Evolutionary conservation across 208 protist species (phyloP).

Genomic region (Phytomonas sp.): DNA sequence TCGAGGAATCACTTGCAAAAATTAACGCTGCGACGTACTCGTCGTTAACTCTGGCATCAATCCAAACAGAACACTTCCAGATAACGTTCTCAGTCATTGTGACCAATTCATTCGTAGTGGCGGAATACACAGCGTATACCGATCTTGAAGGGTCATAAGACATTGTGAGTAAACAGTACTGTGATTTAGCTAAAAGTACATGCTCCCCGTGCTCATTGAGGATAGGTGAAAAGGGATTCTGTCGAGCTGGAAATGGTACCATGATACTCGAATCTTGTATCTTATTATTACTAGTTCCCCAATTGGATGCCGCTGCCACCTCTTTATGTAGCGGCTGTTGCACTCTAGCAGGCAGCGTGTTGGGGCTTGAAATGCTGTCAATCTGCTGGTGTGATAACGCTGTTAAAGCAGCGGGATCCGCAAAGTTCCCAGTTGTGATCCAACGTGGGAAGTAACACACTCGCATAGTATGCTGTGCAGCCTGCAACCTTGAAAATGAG

Average conservation of each 20-base stretch:
- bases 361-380: background rate
- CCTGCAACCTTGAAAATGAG: background rate
- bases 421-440: background rate
- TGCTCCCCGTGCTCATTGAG: conserved; percentile 33
- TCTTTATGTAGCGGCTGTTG: background rate
- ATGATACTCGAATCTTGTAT: background rate
- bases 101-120: conserved; percentile 72
- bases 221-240: conserved; percentile 37
- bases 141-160: conserved; percentile 26
- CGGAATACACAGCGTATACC: conserved; percentile 61
- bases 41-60: conserved; percentile 73
- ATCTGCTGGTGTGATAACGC: background rate
- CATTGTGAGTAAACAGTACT: conserved; percentile 80
- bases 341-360: background rate
- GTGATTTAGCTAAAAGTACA: conserved; percentile 60
- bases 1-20: conserved; percentile 51
- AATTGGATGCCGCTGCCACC: background rate
- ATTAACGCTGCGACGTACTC: conserved; percentile 80
- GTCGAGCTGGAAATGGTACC: conserved; percentile 32
- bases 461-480: background rate
- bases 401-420: conserved; percentile 2
- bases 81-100: conserved; percentile 33
- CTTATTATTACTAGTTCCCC: background rate
- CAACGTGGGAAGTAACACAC: conserved; percentile 1
- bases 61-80: conserved; percentile 79